A percentile compares a stretch with the other conserved stretches of the same genome.
Conservation (phyloP, 176 grass and related monocot genomes). For the Oryza rufipogon region DNA sequence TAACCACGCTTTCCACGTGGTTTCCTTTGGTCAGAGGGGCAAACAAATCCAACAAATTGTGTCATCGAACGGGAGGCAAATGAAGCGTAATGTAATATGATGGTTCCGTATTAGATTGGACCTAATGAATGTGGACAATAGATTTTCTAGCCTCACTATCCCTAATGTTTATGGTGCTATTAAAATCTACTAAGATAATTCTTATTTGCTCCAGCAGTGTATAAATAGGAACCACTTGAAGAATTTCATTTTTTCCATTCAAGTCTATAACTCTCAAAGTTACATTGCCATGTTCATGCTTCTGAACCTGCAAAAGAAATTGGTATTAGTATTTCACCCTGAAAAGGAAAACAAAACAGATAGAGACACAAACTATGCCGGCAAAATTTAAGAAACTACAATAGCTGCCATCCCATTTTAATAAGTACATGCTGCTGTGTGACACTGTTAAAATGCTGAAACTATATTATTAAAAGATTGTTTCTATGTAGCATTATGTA, state of each 20-base stretch:
- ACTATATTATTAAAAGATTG: not conserved
- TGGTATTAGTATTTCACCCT: not conserved
- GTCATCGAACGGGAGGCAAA: no score
- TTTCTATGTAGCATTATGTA: not conserved
- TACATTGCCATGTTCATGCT: not conserved
- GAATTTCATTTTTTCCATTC: not conserved
- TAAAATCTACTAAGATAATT: not conserved
- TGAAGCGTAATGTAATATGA: no score
- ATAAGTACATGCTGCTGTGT: not conserved
- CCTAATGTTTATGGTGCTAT: slow-evolving; percentile 20
- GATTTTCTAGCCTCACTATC: not conserved
- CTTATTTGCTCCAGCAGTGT: not conserved
- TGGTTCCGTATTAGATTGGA: no score
- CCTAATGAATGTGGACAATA: no score
- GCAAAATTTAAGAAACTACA: not conserved
- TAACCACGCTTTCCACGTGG: no score
- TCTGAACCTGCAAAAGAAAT: slow-evolving; percentile 34
- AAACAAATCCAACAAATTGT: no score
- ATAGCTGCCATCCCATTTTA: not conserved
- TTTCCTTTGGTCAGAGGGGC: no score
- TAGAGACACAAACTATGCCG: not conserved
- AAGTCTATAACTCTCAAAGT: not conserved
- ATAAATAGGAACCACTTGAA: not conserved
- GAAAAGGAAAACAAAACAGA: not conserved
- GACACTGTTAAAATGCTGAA: not conserved